Percentiles rank a stretch among this genome's conserved stretches.
Evolutionary conservation across 164 flowering plant species (phyloP).

Genomic region (Santalum album): DNA sequence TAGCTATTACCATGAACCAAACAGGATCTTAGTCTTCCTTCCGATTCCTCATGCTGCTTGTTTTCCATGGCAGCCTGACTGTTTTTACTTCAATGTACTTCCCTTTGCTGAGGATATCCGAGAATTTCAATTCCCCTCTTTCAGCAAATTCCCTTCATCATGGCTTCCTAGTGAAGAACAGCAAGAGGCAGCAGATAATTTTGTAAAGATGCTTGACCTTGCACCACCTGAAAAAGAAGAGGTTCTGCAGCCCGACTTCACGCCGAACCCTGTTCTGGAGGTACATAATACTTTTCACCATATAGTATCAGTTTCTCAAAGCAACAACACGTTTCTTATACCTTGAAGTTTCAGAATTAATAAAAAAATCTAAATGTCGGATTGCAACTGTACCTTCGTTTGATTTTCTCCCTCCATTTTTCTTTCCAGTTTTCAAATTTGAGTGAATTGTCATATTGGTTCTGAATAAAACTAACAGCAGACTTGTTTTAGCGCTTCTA

Average conservation of each 20-base stretch:
- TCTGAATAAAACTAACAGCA: constrained; percentile 3
- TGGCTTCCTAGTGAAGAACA: constrained; percentile 70
- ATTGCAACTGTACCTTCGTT: not conserved
- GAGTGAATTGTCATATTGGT: not conserved
- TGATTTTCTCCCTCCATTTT: too few species aligned
- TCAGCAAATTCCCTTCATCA: constrained; percentile 55
- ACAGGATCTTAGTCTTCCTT: too few species aligned
- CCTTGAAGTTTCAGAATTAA: too few species aligned
- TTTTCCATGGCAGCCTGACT: constrained; percentile 64
- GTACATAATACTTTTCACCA: constrained; percentile 19
- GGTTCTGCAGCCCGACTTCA: constrained; percentile 62
- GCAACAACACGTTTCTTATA: not conserved
- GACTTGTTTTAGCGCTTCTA: constrained; percentile 59
- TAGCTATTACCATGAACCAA: too few species aligned
- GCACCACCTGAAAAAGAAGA: constrained; percentile 67
- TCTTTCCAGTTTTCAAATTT: not conserved
- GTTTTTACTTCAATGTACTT: constrained; percentile 88
- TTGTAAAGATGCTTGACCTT: constrained; percentile 83
- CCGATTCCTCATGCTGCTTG: constrained; percentile 4
- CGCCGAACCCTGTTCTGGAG: constrained; percentile 92
- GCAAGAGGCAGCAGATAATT: constrained; percentile 78
- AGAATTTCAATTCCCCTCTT: constrained; percentile 92
- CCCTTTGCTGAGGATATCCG: constrained; percentile 96
- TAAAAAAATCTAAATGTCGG: too few species aligned
- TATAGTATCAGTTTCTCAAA: not conserved